Conservation (phyloP, 306 rosid genomes). For the Trifolium fragiferum region DNA sequence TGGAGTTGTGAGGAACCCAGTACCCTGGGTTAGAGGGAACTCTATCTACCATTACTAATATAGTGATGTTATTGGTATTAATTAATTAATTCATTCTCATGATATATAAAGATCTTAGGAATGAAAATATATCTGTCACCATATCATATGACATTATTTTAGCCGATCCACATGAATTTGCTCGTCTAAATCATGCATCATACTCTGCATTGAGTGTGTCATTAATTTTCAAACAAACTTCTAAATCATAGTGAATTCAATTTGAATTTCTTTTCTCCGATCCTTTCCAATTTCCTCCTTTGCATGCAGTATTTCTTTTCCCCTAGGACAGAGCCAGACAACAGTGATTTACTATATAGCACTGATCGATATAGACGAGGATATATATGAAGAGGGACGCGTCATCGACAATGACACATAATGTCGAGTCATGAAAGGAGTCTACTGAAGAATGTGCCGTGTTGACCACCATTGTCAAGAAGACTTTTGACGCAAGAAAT, state of each 20-base stretch:
- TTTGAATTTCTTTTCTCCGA: background rate
- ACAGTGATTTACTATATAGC: background rate
- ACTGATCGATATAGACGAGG: background rate
- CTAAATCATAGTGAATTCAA: background rate
- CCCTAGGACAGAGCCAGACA: background rate
- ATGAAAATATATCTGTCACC: constrained; percentile 1
- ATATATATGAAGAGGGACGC: background rate
- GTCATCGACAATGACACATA: too few species aligned
- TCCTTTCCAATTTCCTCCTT: background rate
- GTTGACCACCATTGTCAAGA: too few species aligned
- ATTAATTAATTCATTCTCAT: background rate
- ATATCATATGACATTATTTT: background rate
- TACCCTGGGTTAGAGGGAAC: constrained; percentile 42
- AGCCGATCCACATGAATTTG: constrained; percentile 1
- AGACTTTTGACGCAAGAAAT: too few species aligned
- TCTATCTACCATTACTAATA: constrained; percentile 24
- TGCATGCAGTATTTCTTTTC: background rate
- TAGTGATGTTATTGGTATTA: background rate
- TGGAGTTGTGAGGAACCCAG: constrained; percentile 32
- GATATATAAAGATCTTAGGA: constrained; percentile 14
- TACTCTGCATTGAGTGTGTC: background rate
- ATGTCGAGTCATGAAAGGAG: too few species aligned
- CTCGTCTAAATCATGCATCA: background rate
- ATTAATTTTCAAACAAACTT: constrained; percentile 25
- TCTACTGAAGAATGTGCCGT: too few species aligned